Conservation (phyloP, 768 basidiomycete species). For the Dacryopinax spathularia region DNA sequence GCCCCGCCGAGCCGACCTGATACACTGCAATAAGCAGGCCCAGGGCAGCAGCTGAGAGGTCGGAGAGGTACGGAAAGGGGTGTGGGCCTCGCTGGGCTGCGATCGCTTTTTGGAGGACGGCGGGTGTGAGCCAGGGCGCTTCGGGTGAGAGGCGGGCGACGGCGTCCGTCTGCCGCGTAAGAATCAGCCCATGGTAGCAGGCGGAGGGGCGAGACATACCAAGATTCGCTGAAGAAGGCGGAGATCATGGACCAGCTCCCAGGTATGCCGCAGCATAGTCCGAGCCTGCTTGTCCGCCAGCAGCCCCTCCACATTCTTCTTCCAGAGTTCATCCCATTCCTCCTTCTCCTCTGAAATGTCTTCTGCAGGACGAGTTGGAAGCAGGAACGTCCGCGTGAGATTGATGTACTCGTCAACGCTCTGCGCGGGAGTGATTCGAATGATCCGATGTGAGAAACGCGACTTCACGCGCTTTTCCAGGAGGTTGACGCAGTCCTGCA, state of each 20-base stretch:
- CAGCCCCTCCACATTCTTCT: conserved; percentile 33
- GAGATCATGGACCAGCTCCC: conserved; percentile 5
- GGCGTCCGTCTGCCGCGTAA: conserved; percentile 14
- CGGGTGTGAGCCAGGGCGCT: conserved; percentile 40
- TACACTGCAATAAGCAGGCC: conserved; percentile 76
- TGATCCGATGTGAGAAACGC: conserved; percentile 83
- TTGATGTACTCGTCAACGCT: conserved; percentile 36
- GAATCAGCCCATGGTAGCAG: neutral
- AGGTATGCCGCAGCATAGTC: neutral
- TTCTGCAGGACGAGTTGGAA: conserved; percentile 17
- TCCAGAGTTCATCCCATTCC: conserved; percentile 57
- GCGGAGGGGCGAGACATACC: conserved; percentile 29
- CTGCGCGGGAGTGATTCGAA: conserved; percentile 54
- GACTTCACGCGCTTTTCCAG: conserved; percentile 97
- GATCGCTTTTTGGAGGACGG: conserved; percentile 32
- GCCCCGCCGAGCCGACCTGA: conserved; percentile 62
- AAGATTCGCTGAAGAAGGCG: conserved; percentile 41
- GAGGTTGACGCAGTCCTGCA: conserved; percentile 61
- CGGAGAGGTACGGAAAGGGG: conserved; percentile 43
- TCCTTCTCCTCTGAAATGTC: conserved; percentile 19
- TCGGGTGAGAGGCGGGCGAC: conserved; percentile 28
- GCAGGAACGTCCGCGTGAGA: conserved; percentile 37
- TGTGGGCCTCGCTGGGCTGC: conserved; percentile 43
- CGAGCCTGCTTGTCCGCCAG: neutral
- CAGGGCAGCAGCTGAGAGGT: conserved; percentile 58